phyloP scores from a whole-genome alignment of 768 basidiomycete species.

The Xerocomellus chrysenteron region DNA sequence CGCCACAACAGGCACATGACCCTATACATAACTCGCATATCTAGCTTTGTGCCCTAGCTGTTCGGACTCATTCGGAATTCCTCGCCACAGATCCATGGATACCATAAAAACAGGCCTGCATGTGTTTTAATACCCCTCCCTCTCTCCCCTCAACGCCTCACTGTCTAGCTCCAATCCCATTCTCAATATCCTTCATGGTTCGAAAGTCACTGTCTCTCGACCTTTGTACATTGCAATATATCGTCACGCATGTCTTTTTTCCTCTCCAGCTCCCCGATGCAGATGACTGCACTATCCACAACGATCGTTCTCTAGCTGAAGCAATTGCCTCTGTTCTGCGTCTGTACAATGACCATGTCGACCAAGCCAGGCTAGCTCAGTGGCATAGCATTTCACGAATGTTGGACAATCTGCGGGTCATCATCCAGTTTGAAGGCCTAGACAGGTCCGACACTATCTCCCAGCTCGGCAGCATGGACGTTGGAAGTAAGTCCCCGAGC shows the following conservation, averaged over 20 bases:
- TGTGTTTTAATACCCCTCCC: background rate
- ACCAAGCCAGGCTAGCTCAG: constrained; percentile 2
- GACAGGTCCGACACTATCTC: constrained; percentile 6
- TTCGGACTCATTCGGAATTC: background rate
- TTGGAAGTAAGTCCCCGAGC: constrained; percentile 13
- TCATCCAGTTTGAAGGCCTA: background rate
- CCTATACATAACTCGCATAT: too few relatives aligned
- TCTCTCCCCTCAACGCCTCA: background rate
- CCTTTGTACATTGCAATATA: background rate
- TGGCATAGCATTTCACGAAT: constrained; percentile 35
- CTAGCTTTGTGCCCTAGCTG: constrained; percentile 12
- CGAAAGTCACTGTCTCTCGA: constrained; percentile 2
- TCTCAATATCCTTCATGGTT: background rate
- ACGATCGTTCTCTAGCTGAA: too few relatives aligned
- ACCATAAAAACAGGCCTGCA: background rate
- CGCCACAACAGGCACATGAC: too few relatives aligned
- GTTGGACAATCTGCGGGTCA: constrained; percentile 24
- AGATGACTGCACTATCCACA: too few relatives aligned
- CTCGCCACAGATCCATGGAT: background rate
- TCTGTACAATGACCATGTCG: constrained; percentile 16
- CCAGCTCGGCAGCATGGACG: constrained; percentile 20
- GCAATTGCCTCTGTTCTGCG: constrained; percentile 18
- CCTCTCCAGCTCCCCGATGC: too few relatives aligned
- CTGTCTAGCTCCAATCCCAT: too few relatives aligned
- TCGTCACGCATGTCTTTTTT: too few relatives aligned